Conservation (phyloP, 2,329 filamentous ascomycete genomes). For the Sphaceloma murrayae region DNA sequence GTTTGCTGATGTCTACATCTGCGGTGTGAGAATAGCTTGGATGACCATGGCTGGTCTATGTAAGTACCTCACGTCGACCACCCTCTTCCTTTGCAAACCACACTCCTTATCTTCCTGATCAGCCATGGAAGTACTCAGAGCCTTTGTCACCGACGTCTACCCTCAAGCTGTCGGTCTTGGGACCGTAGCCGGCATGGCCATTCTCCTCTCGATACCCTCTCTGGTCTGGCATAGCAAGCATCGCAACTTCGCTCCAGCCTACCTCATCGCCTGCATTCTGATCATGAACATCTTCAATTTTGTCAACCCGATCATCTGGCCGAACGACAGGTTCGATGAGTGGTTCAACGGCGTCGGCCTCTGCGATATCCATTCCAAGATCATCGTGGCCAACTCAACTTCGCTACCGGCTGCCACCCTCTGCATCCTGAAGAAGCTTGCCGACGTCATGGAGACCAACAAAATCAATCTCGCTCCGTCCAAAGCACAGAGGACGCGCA, state of each 20-base stretch:
- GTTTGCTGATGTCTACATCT: too few species aligned
- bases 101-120: not conserved
- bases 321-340: constrained; percentile 42
- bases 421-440: constrained; percentile 52
- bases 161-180: constrained; percentile 37
- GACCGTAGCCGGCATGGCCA: constrained; percentile 40
- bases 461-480: constrained; percentile 44
- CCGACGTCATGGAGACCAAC: constrained; percentile 51
- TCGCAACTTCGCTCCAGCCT: constrained; percentile 50
- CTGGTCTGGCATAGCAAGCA: constrained; percentile 52
- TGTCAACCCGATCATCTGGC: constrained; percentile 57
- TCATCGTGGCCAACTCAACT: constrained; percentile 45
- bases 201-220: constrained; percentile 47
- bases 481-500: constrained; percentile 38
- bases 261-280: constrained; percentile 47
- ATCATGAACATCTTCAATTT: constrained; percentile 50
- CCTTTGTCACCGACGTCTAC: constrained; percentile 21
- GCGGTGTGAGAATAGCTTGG: too few species aligned
- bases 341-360: constrained; percentile 52
- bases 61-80: not conserved
- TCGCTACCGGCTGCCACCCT: constrained; percentile 45
- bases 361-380: constrained; percentile 55
- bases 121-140: not conserved
- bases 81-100: not conserved
- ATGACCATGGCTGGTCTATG: not conserved